phyloP scores from a whole-genome alignment of 805 yeast genomes.

The Sugiyamaella smithiae region DNA sequence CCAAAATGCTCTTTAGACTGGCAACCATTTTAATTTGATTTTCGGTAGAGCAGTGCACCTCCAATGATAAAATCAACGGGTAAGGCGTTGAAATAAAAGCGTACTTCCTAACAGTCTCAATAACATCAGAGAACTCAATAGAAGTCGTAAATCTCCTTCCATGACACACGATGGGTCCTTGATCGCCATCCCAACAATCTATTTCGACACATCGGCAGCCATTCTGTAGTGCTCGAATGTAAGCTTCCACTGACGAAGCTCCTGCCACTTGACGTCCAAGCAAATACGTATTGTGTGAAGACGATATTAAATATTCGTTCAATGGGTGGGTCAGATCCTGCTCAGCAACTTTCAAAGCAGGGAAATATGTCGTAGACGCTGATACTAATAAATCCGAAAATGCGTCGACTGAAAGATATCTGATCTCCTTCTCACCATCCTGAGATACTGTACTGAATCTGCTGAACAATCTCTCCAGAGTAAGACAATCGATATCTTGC shows the following conservation, averaged over 20 bases:
- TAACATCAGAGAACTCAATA: slow-evolving; percentile 64
- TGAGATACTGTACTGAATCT: slow-evolving; percentile 32
- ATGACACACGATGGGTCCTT: slow-evolving; percentile 85
- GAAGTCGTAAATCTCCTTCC: slow-evolving; percentile 81
- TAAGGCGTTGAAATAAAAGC: slow-evolving; percentile 85
- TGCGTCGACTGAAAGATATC: slow-evolving; percentile 28
- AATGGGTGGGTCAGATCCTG: slow-evolving; percentile 60
- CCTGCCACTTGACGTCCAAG: slow-evolving; percentile 87
- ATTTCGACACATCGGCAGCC: slow-evolving; percentile 96
- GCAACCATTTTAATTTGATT: slow-evolving; percentile 62
- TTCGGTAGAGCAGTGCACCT: slow-evolving; percentile 67
- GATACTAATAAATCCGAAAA: slow-evolving; percentile 41
- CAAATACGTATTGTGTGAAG: slow-evolving; percentile 92
- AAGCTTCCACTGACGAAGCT: slow-evolving; percentile 84
- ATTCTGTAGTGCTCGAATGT: slow-evolving; percentile 77
- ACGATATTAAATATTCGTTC: slow-evolving; percentile 83
- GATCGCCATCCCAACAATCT: slow-evolving; percentile 88
- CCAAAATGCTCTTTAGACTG: slow-evolving; percentile 55
- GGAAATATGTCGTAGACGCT: slow-evolving; percentile 27
- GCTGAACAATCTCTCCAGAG: slow-evolving; percentile 37
- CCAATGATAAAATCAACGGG: slow-evolving; percentile 84
- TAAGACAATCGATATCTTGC: slow-evolving; percentile 38
- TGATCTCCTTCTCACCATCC: slow-evolving; percentile 7
- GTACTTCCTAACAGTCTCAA: slow-evolving; percentile 71
- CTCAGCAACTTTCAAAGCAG: slow-evolving; percentile 15